phyloP scores from a whole-genome alignment of 2,329 filamentous ascomycete species.

The Spiromastix sp. region DNA sequence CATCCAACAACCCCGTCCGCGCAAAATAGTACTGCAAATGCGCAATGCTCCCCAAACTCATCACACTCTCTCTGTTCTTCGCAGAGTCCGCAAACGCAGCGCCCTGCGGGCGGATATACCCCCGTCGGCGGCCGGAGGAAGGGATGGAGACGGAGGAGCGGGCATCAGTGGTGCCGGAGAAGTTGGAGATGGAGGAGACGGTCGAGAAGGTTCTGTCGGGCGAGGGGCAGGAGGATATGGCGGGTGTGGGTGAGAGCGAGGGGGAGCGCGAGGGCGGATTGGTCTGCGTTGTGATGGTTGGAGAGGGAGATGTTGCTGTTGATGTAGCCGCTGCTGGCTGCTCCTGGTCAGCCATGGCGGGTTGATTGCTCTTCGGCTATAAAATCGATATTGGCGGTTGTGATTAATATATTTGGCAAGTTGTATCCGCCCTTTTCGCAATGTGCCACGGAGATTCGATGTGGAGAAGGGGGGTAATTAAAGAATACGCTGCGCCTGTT shows the following conservation, averaged over 20 bases:
- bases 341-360: slow-evolving; percentile 9
- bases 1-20: slow-evolving; percentile 81
- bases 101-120: slow-evolving; percentile 78
- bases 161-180: slow-evolving; percentile 34
- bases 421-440: too few species aligned
- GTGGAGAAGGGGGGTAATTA: too few species aligned
- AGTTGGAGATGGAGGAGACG: slow-evolving; percentile 35
- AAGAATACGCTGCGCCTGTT: too few species aligned
- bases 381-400: too few species aligned
- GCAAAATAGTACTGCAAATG: slow-evolving; percentile 99
- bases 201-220: slow-evolving; percentile 37
- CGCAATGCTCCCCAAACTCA: slow-evolving; percentile 91
- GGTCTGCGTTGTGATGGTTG: slow-evolving; percentile 12
- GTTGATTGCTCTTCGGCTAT: too few species aligned
- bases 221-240: slow-evolving; percentile 34
- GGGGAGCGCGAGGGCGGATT: slow-evolving; percentile 31
- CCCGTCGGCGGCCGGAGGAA: slow-evolving; percentile 50
- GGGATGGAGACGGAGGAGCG: slow-evolving; percentile 33
- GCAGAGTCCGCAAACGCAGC: slow-evolving; percentile 88
- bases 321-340: too few species aligned
- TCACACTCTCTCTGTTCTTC: slow-evolving; percentile 81
- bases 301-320: too few species aligned
- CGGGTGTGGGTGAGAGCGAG: slow-evolving; percentile 31
- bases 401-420: too few species aligned
- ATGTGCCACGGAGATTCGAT: too few species aligned